Evolutionary conservation across 1,139 yeast species (phyloP).

Genomic region (Yamadazyma membranifaciens): DNA sequence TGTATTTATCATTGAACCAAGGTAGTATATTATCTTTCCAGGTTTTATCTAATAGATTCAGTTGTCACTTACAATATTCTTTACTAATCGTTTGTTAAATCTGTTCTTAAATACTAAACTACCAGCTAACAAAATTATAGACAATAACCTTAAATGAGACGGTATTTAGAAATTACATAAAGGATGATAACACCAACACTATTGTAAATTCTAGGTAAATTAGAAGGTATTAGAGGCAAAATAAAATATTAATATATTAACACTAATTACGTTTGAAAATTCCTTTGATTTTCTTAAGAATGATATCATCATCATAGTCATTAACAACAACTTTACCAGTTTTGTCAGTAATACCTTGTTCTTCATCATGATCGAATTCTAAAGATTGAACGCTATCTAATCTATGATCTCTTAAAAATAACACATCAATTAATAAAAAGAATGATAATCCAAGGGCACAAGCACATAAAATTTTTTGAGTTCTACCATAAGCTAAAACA

Average conservation of each 20-base stretch:
- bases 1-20: too few species aligned
- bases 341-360: slow-evolving; percentile 24
- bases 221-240: too few species aligned
- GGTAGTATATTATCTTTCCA: too few species aligned
- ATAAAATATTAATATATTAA: background rate
- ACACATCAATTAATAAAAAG: slow-evolving; percentile 47
- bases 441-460: slow-evolving; percentile 57
- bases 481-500: slow-evolving; percentile 56
- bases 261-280: background rate
- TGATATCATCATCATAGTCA: slow-evolving; percentile 34
- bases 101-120: too few species aligned
- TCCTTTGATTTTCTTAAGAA: slow-evolving; percentile 12
- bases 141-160: too few species aligned
- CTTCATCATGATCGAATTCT: slow-evolving; percentile 24
- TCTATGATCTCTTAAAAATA: slow-evolving; percentile 56
- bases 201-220: too few species aligned
- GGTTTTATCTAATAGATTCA: too few species aligned
- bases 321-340: slow-evolving; percentile 41
- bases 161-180: too few species aligned
- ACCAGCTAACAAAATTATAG: too few species aligned
- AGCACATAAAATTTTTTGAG: slow-evolving; percentile 57
- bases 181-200: too few species aligned
- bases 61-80: too few species aligned
- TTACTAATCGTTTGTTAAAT: too few species aligned
- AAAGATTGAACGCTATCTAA: slow-evolving; percentile 41